Conservation (phyloP, 345 rosid genomes). For the Salix purpurea region DNA sequence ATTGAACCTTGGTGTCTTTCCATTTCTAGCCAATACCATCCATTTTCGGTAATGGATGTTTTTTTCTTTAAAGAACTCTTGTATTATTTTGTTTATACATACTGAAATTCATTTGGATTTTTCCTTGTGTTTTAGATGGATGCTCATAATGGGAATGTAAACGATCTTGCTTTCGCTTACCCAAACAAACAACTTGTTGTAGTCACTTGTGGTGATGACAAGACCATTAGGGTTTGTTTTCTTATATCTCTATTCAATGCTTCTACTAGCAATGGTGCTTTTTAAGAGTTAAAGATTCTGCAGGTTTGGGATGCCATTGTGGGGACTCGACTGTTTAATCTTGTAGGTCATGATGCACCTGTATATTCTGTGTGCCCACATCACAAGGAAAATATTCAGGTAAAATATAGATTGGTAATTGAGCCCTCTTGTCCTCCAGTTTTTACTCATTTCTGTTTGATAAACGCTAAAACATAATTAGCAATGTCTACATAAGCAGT, state of each 20-base stretch:
- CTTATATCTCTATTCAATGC: not conserved
- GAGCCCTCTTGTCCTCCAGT: not conserved
- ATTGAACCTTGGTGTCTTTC: not conserved
- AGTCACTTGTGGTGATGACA: conserved; percentile 85
- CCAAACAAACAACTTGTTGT: conserved; percentile 65
- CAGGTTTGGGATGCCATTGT: conserved; percentile 87
- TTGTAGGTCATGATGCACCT: conserved; percentile 89
- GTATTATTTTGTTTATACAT: not conserved
- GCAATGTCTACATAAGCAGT: not conserved
- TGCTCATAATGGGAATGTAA: conserved; percentile 82
- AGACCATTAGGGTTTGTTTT: conserved; percentile 60
- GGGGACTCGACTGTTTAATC: conserved; percentile 46
- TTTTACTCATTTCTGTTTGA: not conserved
- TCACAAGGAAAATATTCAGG: conserved; percentile 79
- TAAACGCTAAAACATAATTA: not conserved
- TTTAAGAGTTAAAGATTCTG: conserved; percentile 21
- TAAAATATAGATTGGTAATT: conserved; percentile 25
- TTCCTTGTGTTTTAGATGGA: conserved; percentile 52
- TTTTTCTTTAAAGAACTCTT: not conserved
- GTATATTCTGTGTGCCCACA: conserved; percentile 83
- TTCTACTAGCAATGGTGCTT: conserved; percentile 8
- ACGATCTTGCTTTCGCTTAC: conserved; percentile 75
- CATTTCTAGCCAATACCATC: not conserved
- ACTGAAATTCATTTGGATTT: conserved; percentile 4
- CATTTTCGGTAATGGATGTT: not conserved